These are phyloP conservation scores for Yamadazyma diddensiae DNA, from an alignment of 1,139 yeast genomes.

Conservation along the genomic window DNA sequence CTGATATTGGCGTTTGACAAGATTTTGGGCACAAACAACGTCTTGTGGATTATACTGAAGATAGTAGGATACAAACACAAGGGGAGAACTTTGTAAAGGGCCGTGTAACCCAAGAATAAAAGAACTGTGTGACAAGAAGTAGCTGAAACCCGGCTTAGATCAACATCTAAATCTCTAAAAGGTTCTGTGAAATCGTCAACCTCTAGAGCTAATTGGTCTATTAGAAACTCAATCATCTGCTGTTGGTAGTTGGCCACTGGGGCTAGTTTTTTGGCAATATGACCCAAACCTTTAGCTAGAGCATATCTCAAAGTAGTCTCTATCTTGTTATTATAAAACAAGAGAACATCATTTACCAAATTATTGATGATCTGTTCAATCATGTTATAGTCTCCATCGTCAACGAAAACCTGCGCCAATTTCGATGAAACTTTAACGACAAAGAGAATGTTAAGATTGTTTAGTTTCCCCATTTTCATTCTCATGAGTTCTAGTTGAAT, in stretches of 20 bases:
- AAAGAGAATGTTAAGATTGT: conserved; percentile 26
- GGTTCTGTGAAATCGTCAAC: conserved; percentile 11
- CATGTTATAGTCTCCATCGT: conserved; percentile 13
- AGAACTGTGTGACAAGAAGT: conserved; percentile 35
- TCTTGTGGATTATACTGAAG: conserved; percentile 35
- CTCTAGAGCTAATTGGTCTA: conserved; percentile 22
- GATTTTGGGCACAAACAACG: conserved; percentile 54
- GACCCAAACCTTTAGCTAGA: conserved; percentile 35
- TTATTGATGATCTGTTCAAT: conserved; percentile 28
- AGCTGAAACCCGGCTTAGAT: conserved; percentile 21
- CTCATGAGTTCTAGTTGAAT: conserved; percentile 15
- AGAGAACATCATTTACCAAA: conserved; percentile 25
- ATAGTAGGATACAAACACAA: conserved; percentile 20
- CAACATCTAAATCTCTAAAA: conserved; percentile 15
- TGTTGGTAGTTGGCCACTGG: conserved; percentile 29
- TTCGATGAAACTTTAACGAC: conserved; percentile 35
- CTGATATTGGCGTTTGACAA: conserved; percentile 54
- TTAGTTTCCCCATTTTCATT: conserved; percentile 11
- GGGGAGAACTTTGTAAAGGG: conserved; percentile 30
- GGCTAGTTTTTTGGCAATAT: conserved; percentile 20
- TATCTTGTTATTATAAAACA: conserved; percentile 20
- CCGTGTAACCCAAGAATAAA: conserved; percentile 33
- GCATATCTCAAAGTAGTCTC: conserved; percentile 35
- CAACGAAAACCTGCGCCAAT: conserved; percentile 20
- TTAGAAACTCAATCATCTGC: conserved; percentile 27